Evolutionary conservation across 2,329 filamentous ascomycete genomes (phyloP).

Genomic region (Pseudogymnoascus sp.): DNA sequence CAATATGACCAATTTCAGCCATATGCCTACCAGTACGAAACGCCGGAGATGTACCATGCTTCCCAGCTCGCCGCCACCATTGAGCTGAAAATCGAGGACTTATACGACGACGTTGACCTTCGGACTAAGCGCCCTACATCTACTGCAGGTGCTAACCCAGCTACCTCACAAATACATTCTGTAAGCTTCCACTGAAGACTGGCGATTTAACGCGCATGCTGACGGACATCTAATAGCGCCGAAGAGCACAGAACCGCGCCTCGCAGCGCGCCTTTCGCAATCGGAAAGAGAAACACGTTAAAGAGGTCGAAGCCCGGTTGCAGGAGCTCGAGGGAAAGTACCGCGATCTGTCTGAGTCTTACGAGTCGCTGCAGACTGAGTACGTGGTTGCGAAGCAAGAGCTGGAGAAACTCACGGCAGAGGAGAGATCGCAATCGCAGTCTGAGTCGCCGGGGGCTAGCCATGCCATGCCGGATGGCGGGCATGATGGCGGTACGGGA

Average conservation of each 20-base stretch:
- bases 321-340: conserved; percentile 46
- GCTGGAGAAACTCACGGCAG: conserved; percentile 20
- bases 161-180: conserved; percentile 28
- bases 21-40: conserved; percentile 22
- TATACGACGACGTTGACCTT: conserved; percentile 29
- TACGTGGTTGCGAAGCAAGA: conserved; percentile 27
- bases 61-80: conserved; percentile 16
- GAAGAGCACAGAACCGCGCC: conserved; percentile 52
- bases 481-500: neutral
- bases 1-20: neutral
- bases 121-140: conserved; percentile 22
- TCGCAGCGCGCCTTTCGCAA: conserved; percentile 55
- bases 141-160: conserved; percentile 23
- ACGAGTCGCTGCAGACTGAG: conserved; percentile 38
- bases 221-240: conserved; percentile 34
- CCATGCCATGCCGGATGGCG: neutral
- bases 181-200: conserved; percentile 18
- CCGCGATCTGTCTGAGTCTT: conserved; percentile 46
- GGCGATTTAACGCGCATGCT: conserved; percentile 6
- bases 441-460: neutral
- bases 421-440: conserved; percentile 5
- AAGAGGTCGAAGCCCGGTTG: conserved; percentile 52
- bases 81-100: conserved; percentile 27
- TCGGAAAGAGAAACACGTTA: conserved; percentile 56
- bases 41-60: conserved; percentile 19